A percentile compares a stretch with the other conserved stretches of the same genome.
Conservation (phyloP, 2,329 filamentous ascomycete species). For the Monosporascus cannonballus region DNA sequence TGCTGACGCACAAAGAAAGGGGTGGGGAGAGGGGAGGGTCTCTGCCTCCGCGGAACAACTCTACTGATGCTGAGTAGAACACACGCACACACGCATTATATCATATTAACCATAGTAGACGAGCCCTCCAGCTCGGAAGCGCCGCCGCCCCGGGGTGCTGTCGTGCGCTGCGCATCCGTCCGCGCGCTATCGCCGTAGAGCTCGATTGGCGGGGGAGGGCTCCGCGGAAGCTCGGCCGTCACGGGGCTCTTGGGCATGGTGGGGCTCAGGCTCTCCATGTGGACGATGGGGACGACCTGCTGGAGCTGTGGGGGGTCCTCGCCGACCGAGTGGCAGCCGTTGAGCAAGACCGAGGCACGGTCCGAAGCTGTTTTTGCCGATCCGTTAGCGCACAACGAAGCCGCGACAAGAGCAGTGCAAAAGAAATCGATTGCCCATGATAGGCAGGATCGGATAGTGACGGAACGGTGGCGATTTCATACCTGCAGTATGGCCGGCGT, state of each 20-base stretch:
- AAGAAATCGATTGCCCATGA: not conserved
- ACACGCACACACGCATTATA: not conserved
- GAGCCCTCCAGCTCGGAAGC: not conserved
- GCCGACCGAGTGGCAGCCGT: not conserved
- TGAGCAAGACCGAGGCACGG: not conserved
- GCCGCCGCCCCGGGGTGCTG: not conserved
- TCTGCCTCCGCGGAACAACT: too few relatives aligned
- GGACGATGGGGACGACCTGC: not conserved
- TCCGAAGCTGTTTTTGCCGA: not conserved
- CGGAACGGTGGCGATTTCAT: not conserved
- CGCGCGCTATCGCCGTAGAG: not conserved
- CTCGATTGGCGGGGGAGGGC: not conserved
- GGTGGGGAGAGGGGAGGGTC: too few relatives aligned
- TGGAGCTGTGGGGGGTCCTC: not conserved
- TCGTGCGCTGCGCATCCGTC: not conserved
- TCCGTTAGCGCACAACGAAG: too few relatives aligned
- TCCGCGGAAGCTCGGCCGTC: not conserved
- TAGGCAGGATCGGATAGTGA: not conserved
- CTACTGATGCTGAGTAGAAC: too few relatives aligned
- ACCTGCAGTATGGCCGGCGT: constrained; percentile 7
- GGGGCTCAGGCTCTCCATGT: not conserved
- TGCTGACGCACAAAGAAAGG: too few relatives aligned
- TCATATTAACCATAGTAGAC: not conserved
- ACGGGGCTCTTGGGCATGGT: not conserved
- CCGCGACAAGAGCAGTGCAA: too few relatives aligned